Percentiles rank a stretch among this genome's conserved stretches.
Evolutionary conservation across 164 flowering plant species (phyloP).

Genomic region (Magnolia officinalis): DNA sequence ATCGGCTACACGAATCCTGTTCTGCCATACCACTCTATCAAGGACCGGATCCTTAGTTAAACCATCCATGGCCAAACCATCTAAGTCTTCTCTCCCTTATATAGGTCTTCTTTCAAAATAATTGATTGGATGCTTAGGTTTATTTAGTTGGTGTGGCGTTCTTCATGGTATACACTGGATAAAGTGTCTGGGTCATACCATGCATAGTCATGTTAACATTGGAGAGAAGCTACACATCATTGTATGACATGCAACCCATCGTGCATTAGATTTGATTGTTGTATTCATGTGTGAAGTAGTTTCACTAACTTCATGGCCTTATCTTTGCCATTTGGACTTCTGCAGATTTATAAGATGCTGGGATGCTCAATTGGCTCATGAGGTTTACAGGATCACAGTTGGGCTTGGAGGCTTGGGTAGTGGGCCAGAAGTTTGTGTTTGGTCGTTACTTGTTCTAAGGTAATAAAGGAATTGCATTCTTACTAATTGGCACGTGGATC

Average conservation of each 20-base stretch:
- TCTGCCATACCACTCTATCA: too few relatives aligned
- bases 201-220: too few relatives aligned
- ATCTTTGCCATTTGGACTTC: neutral
- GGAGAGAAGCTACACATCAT: neutral
- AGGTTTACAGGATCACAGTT: slow-evolving; percentile 78
- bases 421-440: slow-evolving; percentile 71
- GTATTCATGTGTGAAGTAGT: neutral
- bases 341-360: slow-evolving; percentile 88
- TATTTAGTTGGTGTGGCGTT: neutral
- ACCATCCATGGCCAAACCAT: too few relatives aligned
- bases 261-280: neutral
- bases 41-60: too few relatives aligned
- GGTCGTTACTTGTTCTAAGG: slow-evolving; percentile 90
- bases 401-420: slow-evolving; percentile 75
- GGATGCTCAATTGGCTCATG: slow-evolving; percentile 61
- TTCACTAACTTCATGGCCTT: neutral
- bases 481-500: neutral
- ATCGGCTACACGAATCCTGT: too few relatives aligned
- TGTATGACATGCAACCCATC: neutral
- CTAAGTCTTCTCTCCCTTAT: too few relatives aligned
- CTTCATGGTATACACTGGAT: too few relatives aligned
- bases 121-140: neutral
- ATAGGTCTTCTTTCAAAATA: too few relatives aligned
- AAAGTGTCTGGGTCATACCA: too few relatives aligned
- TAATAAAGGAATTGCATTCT: slow-evolving; percentile 14